phyloP scores from a whole-genome alignment of 805 yeast species.

The Komagataella phaffii region DNA sequence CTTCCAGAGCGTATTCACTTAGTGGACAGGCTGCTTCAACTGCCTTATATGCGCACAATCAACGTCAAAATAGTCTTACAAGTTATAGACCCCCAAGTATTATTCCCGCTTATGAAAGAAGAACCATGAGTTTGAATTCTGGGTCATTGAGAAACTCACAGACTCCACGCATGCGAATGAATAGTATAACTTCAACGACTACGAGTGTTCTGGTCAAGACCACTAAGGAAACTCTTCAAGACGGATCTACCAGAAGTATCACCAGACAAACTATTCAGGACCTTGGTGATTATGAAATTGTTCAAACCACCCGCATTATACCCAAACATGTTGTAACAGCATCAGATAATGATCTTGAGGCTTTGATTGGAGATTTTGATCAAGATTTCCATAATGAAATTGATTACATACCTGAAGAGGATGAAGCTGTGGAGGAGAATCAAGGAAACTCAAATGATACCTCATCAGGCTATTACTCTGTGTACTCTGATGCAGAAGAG shows the following conservation, averaged over 20 bases:
- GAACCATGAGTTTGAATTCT: slow-evolving; percentile 20
- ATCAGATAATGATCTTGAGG: slow-evolving; percentile 11
- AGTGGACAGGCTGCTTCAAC: slow-evolving; percentile 19
- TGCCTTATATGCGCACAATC: slow-evolving; percentile 12
- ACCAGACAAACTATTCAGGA: slow-evolving; percentile 38
- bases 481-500: slow-evolving; percentile 5
- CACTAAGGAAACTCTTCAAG: slow-evolving; percentile 32
- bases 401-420: neutral
- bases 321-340: slow-evolving; percentile 12
- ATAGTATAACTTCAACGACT: slow-evolving; percentile 8
- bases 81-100: neutral
- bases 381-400: slow-evolving; percentile 6
- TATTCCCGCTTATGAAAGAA: slow-evolving; percentile 3
- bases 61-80: neutral
- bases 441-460: neutral
- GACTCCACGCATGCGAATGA: slow-evolving; percentile 1
- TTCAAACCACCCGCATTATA: slow-evolving; percentile 27
- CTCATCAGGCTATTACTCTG: neutral
- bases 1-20: neutral
- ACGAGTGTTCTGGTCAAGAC: slow-evolving; percentile 27
- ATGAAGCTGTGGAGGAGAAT: neutral
- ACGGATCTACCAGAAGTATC: slow-evolving; percentile 41
- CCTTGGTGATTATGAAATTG: slow-evolving; percentile 33
- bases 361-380: slow-evolving; percentile 17
- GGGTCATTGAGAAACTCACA: neutral